phyloP scores from a whole-genome alignment of 1,284 basidiomycete species.

The Takashimella koratensis region DNA sequence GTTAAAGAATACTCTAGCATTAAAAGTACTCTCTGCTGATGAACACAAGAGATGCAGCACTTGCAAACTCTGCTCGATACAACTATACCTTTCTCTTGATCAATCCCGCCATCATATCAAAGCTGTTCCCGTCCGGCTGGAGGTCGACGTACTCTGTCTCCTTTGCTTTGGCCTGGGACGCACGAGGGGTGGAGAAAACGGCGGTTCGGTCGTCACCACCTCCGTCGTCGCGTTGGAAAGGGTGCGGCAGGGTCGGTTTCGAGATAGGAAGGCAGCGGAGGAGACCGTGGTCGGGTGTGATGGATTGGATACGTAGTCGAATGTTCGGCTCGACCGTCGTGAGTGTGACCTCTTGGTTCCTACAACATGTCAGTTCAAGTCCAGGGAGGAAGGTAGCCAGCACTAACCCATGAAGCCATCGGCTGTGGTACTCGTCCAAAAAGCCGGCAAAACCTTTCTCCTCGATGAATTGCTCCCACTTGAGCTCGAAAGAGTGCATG shows the following conservation, averaged over 20 bases:
- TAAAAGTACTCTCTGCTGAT: too few relatives aligned
- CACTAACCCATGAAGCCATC: conserved; percentile 87
- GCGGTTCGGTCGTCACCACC: conserved; percentile 35
- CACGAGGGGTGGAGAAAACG: conserved; percentile 3
- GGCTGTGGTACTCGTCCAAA: conserved; percentile 68
- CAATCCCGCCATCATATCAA: conserved; percentile 88
- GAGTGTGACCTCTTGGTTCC: conserved; percentile 78
- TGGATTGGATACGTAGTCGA: conserved; percentile 72
- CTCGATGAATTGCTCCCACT: conserved; percentile 70
- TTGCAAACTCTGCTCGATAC: neutral
- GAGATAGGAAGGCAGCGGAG: conserved; percentile 71
- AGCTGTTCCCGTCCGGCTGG: conserved; percentile 96
- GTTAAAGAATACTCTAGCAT: too few relatives aligned
- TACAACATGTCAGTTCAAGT: conserved; percentile 39
- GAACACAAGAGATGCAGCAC: too few relatives aligned
- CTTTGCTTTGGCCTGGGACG: conserved; percentile 34
- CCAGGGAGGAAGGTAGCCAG: neutral
- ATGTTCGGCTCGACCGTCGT: conserved; percentile 69
- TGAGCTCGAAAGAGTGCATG: conserved; percentile 69
- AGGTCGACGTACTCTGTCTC: conserved; percentile 54
- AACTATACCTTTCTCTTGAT: conserved; percentile 62
- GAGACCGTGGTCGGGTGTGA: conserved; percentile 82
- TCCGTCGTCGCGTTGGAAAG: conserved; percentile 35
- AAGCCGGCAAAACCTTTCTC: conserved; percentile 70
- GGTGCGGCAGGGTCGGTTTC: conserved; percentile 47